Conservation (phyloP, 129 eudicot species). For the Artemisia tridentata region DNA sequence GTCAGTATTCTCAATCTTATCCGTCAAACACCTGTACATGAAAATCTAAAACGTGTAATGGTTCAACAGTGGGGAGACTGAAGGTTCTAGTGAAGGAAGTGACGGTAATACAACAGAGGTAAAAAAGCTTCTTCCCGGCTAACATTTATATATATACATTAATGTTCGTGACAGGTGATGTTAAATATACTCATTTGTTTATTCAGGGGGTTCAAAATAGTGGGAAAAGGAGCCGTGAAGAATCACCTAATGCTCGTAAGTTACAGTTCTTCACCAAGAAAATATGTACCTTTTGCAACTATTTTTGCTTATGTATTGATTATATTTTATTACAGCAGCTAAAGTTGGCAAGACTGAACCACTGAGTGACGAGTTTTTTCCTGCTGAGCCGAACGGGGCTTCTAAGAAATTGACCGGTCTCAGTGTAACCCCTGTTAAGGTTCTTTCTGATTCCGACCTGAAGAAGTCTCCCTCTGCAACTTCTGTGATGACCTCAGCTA, state of each 20-base stretch:
- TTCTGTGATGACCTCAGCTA: slow-evolving; percentile 39
- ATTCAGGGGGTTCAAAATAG: slow-evolving; percentile 55
- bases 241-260: slow-evolving; percentile 61
- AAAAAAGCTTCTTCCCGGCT: slow-evolving; percentile 4
- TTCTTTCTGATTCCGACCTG: slow-evolving; percentile 45
- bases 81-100: slow-evolving; percentile 92
- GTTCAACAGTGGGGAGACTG: slow-evolving; percentile 72
- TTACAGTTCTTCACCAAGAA: slow-evolving; percentile 2
- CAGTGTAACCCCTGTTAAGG: slow-evolving; percentile 24
- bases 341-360: slow-evolving; percentile 48
- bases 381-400: slow-evolving; percentile 37
- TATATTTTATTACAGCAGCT: slow-evolving; percentile 23
- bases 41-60: neutral
- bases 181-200: slow-evolving; percentile 9
- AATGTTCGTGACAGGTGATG: neutral
- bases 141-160: neutral
- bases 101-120: slow-evolving; percentile 68
- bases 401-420: slow-evolving; percentile 45
- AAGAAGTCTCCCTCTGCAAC: slow-evolving; percentile 45
- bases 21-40: neutral
- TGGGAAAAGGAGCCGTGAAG: slow-evolving; percentile 78
- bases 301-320: neutral
- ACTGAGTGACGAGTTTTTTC: slow-evolving; percentile 29
- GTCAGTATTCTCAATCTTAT: neutral
- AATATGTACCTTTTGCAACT: neutral